Evolutionary conservation across 2,329 filamentous ascomycete genomes (phyloP).

Genomic region (Pseudocercospora cruenta): DNA sequence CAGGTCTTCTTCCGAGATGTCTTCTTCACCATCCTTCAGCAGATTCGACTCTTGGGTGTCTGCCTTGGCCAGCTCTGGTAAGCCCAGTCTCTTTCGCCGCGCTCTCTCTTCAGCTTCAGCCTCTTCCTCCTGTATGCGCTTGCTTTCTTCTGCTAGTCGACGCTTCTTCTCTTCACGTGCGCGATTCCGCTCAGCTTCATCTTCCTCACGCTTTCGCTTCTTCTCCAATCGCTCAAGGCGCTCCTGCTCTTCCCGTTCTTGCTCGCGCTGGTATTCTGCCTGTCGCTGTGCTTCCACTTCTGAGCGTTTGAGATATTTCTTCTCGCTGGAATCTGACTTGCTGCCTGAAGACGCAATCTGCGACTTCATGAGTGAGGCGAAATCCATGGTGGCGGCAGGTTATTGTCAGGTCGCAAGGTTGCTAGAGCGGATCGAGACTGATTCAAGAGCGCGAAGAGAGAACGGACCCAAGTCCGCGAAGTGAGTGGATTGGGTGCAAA

Average conservation of each 20-base stretch:
- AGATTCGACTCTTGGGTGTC: slow-evolving; percentile 41
- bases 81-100: slow-evolving; percentile 74
- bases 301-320: slow-evolving; percentile 83
- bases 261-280: slow-evolving; percentile 79
- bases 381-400: slow-evolving; percentile 71
- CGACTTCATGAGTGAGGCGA: slow-evolving; percentile 88
- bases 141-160: slow-evolving; percentile 79
- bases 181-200: slow-evolving; percentile 70
- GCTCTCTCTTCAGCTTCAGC: slow-evolving; percentile 73
- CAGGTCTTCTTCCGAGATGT: slow-evolving; percentile 74
- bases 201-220: slow-evolving; percentile 89
- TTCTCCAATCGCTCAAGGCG: slow-evolving; percentile 70
- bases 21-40: slow-evolving; percentile 51
- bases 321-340: slow-evolving; percentile 58
- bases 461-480: neutral
- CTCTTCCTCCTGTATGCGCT: slow-evolving; percentile 68
- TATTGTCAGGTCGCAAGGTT: neutral
- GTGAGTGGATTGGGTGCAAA: neutral
- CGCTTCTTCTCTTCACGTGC: slow-evolving; percentile 80
- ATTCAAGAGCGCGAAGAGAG: too few species aligned
- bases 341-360: slow-evolving; percentile 73
- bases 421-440: too few species aligned
- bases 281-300: slow-evolving; percentile 83
- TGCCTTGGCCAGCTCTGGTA: slow-evolving; percentile 69
- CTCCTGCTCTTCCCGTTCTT: slow-evolving; percentile 72